phyloP scores from a whole-genome alignment of 1,284 basidiomycete genomes.

The Ustilago tritici region DNA sequence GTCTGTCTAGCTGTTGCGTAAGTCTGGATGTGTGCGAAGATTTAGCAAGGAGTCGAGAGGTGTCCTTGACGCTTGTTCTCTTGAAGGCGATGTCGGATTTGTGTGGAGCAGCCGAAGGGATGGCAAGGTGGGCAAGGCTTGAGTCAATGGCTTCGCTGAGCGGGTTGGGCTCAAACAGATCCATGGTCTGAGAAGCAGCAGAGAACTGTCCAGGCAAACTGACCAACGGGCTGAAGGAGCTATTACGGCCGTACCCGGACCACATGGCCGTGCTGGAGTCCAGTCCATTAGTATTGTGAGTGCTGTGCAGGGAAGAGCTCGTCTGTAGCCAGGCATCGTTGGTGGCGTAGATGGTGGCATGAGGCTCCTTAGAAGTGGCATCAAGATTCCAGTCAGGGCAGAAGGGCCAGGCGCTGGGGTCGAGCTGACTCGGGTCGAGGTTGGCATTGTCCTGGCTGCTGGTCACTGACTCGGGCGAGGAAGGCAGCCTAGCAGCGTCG shows the following conservation, averaged over 20 bases:
- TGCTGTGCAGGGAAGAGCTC: conserved; percentile 1
- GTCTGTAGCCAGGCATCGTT: not conserved
- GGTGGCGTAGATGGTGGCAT: not conserved
- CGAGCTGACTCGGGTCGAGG: not conserved
- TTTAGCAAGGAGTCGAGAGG: not conserved
- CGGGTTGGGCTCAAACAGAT: not conserved
- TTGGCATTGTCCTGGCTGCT: not conserved
- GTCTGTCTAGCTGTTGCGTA: conserved; percentile 2
- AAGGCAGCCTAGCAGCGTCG: not conserved
- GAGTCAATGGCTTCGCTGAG: not conserved
- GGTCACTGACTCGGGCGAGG: conserved; percentile 6
- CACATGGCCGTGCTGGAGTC: not conserved
- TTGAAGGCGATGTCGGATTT: not conserved
- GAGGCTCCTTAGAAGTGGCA: not conserved
- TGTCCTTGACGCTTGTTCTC: not conserved
- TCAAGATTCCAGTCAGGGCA: conserved; percentile 1
- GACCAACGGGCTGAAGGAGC: not conserved
- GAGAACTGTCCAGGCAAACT: not conserved
- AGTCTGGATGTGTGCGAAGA: conserved; percentile 6
- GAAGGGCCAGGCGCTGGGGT: not conserved
- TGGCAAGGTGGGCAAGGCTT: not conserved
- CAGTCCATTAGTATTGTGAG: not conserved
- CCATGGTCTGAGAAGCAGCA: not conserved
- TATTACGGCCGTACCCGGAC: not conserved
- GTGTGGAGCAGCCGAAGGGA: not conserved